A percentile compares a stretch with the other conserved stretches of the same genome.
phyloP scores from a whole-genome alignment of 2,329 filamentous ascomycete species.

The Fusarium bulbicola region DNA sequence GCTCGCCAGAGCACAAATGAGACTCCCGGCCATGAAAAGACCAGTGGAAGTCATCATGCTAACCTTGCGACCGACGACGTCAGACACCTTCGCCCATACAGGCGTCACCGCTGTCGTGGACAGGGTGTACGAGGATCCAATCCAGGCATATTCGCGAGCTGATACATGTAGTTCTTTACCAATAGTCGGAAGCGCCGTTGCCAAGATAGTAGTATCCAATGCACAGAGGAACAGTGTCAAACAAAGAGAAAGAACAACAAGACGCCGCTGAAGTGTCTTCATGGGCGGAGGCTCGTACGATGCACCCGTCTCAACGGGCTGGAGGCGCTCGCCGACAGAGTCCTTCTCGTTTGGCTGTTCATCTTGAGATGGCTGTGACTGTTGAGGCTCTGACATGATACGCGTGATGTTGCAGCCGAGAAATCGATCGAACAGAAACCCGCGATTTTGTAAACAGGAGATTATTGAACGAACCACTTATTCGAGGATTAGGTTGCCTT shows the following conservation, averaged over 20 bases:
- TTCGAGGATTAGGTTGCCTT: neutral
- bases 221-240: conserved; percentile 40
- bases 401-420: neutral
- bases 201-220: conserved; percentile 42
- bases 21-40: conserved; percentile 62
- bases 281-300: conserved; percentile 34
- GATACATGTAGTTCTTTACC: conserved; percentile 31
- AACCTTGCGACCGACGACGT: conserved; percentile 61
- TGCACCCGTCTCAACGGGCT: conserved; percentile 29
- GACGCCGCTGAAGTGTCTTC: conserved; percentile 31
- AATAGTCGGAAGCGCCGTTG: conserved; percentile 44
- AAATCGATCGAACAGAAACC: neutral
- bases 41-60: conserved; percentile 51
- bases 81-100: conserved; percentile 56
- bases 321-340: conserved; percentile 15
- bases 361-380: conserved; percentile 13
- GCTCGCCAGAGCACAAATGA: conserved; percentile 58
- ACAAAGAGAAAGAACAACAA: conserved; percentile 39
- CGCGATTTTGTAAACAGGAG: conserved; percentile 16
- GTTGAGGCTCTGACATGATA: conserved; percentile 14
- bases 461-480: neutral
- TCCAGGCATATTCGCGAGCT: conserved; percentile 41
- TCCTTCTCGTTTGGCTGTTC: conserved; percentile 9
- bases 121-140: conserved; percentile 40
- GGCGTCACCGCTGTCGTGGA: conserved; percentile 37